Evolutionary conservation across 345 rosid genomes (phyloP).

Genomic region (Murraya koenigii): DNA sequence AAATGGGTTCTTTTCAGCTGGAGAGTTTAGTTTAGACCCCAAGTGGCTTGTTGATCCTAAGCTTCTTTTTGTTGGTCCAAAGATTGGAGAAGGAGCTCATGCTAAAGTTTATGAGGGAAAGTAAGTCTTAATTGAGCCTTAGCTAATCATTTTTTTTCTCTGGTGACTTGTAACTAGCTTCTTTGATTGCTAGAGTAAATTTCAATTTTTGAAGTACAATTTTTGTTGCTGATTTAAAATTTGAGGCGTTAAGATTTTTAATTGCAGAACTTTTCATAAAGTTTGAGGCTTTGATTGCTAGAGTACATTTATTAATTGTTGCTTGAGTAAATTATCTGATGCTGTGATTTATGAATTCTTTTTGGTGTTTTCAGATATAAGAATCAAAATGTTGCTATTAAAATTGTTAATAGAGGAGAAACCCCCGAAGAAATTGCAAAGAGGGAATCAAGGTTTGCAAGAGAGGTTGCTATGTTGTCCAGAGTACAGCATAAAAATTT

Average conservation of each 20-base stretch:
- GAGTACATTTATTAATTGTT: background rate
- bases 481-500: constrained; percentile 90
- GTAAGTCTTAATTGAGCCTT: constrained; percentile 51
- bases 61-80: constrained; percentile 92
- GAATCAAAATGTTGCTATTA: constrained; percentile 84
- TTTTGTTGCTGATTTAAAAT: background rate
- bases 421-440: constrained; percentile 80
- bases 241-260: background rate
- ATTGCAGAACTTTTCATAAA: background rate
- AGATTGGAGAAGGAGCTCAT: constrained; percentile 99
- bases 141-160: background rate
- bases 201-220: background rate
- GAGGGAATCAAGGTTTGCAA: constrained; percentile 69
- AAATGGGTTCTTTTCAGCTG: constrained; percentile 54
- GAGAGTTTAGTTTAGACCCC: constrained; percentile 65
- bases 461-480: constrained; percentile 90
- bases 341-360: constrained; percentile 4
- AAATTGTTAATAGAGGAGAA: constrained; percentile 74
- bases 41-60: constrained; percentile 93
- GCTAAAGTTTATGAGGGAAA: constrained; percentile 98
- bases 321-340: background rate
- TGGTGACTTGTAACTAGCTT: background rate
- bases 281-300: background rate
- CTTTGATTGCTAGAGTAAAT: background rate
- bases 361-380: constrained; percentile 51